Base-by-base conservation (phyloP, 352 stramenopile species). In the Hyaloperonospora arabidopsidis region DNA sequence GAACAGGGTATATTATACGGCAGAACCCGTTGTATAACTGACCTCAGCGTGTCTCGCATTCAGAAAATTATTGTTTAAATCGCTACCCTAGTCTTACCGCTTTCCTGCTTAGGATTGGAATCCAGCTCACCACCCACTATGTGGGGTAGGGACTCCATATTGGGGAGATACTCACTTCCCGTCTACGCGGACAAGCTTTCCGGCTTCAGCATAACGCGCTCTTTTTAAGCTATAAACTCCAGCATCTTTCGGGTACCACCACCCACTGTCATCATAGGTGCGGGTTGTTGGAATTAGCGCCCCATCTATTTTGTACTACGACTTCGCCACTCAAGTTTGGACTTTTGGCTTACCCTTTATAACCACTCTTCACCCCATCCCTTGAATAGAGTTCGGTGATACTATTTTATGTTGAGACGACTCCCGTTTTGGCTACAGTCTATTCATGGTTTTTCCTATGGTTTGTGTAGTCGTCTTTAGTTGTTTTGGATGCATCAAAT, bases 151-250 rank as follows among this genome's bases (percentile, higher is more conserved):
- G 36, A 43, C 17, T 6, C 17, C 5, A 43, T 18, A 43, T 19
- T 43, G 36, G 36, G 36, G 5, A 43, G 17, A 18, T 14, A 43
- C 17, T 43, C 17, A 43, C 14, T 43, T 19, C 14, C 36, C 6
- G 36, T 43, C 17, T 43, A 17, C 17, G 14, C 36, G 36, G 17
- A 7, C 36, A 18, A 43, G 7, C 14, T n/a, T 43, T 19, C n/a
- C 36, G 36, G 7, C 36, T 43, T 43, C 36, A 43, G n/a, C 36
- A 43, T n/a, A 43, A 43, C 17, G 36, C 36, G 8, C 36, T 43
- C 17, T 43, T 43, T 18, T n/a, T n/a, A 14, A 14, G 36, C 4
- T 43, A 43, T 43, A 15, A 6, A 13, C 32, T 13, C 7, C 32
- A 38, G 13, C 32, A 38, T 13, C 32, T 38, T 13, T 13, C 32